Percentiles rank a stretch among this genome's conserved stretches.
These are phyloP conservation scores for Plasmopara viticola DNA, from an alignment of 352 stramenopile genomes.

Conservation along the genomic window DNA sequence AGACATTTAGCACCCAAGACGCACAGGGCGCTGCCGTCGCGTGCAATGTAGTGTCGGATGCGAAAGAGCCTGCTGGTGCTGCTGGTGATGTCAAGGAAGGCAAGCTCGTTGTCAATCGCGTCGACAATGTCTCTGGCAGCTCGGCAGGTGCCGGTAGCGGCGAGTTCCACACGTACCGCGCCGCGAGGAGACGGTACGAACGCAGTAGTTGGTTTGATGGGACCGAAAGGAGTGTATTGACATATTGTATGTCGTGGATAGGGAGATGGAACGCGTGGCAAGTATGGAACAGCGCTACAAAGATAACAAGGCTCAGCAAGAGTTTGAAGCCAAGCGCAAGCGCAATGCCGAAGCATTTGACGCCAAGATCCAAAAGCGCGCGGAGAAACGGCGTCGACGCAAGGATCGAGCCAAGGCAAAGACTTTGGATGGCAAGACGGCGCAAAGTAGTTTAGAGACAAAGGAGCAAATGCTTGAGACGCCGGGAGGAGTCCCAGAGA, in stretches of 20 bases:
- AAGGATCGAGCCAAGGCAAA: constrained; percentile 62
- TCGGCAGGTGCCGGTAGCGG: constrained; percentile 90
- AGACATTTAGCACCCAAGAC: constrained; percentile 83
- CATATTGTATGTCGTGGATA: constrained; percentile 4
- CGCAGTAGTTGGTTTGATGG: background rate
- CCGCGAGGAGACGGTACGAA: constrained; percentile 73
- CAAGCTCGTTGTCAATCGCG: constrained; percentile 60
- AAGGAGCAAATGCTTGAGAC: constrained; percentile 37
- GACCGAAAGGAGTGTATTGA: background rate
- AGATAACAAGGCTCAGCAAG: constrained; percentile 46
- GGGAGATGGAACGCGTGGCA: constrained; percentile 90
- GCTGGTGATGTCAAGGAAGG: constrained; percentile 10
- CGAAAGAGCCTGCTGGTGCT: background rate
- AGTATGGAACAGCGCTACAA: constrained; percentile 83
- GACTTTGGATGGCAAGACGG: constrained; percentile 22
- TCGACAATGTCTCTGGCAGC: constrained; percentile 94
- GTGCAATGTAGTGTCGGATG: constrained; percentile 20
- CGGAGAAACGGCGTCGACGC: constrained; percentile 66
- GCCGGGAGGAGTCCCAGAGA: constrained; percentile 63
- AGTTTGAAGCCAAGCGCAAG: constrained; percentile 65
- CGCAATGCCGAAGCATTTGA: constrained; percentile 66
- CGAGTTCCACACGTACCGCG: constrained; percentile 97
- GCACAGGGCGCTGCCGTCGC: constrained; percentile 61
- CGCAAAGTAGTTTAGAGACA: constrained; percentile 19
- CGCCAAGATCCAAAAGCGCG: constrained; percentile 56